Evolutionary conservation across 495 filamentous ascomycete genomes (phyloP).

Genomic region (Xylaria nigripes): DNA sequence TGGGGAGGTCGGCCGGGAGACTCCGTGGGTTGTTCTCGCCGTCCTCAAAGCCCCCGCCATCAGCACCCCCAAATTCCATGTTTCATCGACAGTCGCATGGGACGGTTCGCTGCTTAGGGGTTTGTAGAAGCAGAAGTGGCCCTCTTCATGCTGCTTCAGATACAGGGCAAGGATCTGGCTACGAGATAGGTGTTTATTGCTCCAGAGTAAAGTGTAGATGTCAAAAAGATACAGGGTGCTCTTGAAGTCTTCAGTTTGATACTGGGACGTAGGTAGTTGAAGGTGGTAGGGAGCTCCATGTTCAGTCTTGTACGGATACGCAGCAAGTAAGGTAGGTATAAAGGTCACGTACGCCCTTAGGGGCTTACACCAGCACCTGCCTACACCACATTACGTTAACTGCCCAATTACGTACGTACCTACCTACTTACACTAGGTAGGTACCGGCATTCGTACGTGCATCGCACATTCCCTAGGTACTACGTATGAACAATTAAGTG

Average conservation of each 20-base stretch:
- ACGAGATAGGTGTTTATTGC: not conserved
- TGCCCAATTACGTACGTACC: too few relatives aligned
- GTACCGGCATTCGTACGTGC: too few relatives aligned
- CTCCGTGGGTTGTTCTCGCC: slow-evolving; percentile 33
- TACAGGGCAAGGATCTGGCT: not conserved
- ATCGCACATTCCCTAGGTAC: too few relatives aligned
- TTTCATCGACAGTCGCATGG: slow-evolving; percentile 25
- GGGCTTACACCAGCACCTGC: not conserved
- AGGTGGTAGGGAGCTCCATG: not conserved
- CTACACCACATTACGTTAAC: too few relatives aligned
- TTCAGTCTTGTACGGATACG: not conserved
- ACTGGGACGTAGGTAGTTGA: not conserved
- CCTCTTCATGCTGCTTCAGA: slow-evolving; percentile 16
- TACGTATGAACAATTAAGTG: too few relatives aligned
- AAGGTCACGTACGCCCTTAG: not conserved
- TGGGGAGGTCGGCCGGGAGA: slow-evolving; percentile 82
- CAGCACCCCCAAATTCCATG: slow-evolving; percentile 52
- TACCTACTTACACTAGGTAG: too few relatives aligned
- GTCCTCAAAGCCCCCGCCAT: slow-evolving; percentile 41
- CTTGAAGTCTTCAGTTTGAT: not conserved
- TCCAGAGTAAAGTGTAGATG: not conserved
- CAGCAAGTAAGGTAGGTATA: not conserved
- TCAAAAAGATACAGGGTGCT: not conserved
- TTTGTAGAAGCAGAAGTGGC: slow-evolving; percentile 7
- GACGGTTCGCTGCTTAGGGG: slow-evolving; percentile 14